A percentile compares a stretch with the other conserved stretches of the same genome.
Evolutionary conservation across 2,329 filamentous ascomycete genomes (phyloP).

Genomic region (Fusarium luffae): DNA sequence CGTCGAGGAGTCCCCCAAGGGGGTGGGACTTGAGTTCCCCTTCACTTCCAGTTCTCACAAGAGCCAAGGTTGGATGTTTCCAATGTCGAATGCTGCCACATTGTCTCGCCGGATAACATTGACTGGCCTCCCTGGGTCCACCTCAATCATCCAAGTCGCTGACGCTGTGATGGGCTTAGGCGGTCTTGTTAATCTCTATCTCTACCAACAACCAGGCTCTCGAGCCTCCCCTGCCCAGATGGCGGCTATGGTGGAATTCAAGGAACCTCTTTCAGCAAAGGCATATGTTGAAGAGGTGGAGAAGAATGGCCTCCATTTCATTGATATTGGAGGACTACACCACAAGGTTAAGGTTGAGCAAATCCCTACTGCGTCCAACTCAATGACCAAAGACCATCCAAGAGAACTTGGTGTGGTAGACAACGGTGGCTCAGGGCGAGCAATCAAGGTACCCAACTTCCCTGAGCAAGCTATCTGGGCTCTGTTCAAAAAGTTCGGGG

Average conservation of each 20-base stretch:
- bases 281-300: constrained; percentile 11
- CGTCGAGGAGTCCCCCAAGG: not conserved
- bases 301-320: not conserved
- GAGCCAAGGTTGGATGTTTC: not conserved
- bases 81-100: not conserved
- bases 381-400: not conserved
- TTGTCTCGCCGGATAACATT: constrained; percentile 43
- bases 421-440: constrained; percentile 13
- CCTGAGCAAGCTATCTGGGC: constrained; percentile 38
- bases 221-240: not conserved
- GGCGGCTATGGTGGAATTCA: not conserved
- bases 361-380: not conserved
- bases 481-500: constrained; percentile 28
- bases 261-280: constrained; percentile 31
- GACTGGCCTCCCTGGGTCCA: constrained; percentile 30
- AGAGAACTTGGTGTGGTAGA: not conserved
- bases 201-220: not conserved
- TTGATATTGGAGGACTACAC: not conserved
- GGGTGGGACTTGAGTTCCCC: not conserved
- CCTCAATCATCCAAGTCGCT: constrained; percentile 31
- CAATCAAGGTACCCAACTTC: constrained; percentile 22
- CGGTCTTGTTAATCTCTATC: constrained; percentile 13
- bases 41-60: not conserved
- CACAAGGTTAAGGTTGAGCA: not conserved
- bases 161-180: constrained; percentile 30